Evolutionary conservation across 2,329 filamentous ascomycete species (phyloP), one percentile per base, ranked within the genome.

Genomic region (Tympanopsis confertula): DNA sequence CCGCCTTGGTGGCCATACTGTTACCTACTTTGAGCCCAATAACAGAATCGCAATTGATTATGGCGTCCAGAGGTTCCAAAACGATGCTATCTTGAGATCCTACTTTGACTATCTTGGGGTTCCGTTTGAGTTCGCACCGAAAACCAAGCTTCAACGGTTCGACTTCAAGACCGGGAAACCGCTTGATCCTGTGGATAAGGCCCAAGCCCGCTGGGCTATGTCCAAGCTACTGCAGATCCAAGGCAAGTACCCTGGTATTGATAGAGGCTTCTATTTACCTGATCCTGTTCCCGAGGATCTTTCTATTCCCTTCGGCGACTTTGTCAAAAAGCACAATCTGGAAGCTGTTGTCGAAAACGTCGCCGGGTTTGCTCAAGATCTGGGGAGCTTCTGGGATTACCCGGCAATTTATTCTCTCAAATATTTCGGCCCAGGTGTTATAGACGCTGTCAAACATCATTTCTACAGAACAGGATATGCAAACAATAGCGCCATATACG

Each of bases 331-430:
- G 47, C 61, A 71, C 48, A 48, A 54, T n/a, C 48, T 74, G 4
- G 47, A 56, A 15, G 60, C 55, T 19, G 51, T 62, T 2, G 53
- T 68, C 1, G 55, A 53, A n/a, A 50, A 56, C 5, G 54, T 68
- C 13, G 65, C 57, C 42, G 45, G 47, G 13, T 58, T 59, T 39
- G 57, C 59, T 17, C 57, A 67, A 36, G 68, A 65, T 3, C 44
- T 65, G 2, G 62, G 62, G 13, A 60, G 69, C 42, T 52, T 68
- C 26, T 49, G 64, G 4, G 52, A 55, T 3, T 44, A 55, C 10
- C 56, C 61, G n/a, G 63, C 63, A 1, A 39, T 72, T 5, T 67
- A 66, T 44, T 54, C 68, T 13, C 55, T 70, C 43, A 63, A 67
- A 42, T 51, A 50, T 3, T 59, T 62, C 36, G 56, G 56, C 4